Conservation (phyloP, 257 asterid species). For the Penstemon davidsonii region DNA sequence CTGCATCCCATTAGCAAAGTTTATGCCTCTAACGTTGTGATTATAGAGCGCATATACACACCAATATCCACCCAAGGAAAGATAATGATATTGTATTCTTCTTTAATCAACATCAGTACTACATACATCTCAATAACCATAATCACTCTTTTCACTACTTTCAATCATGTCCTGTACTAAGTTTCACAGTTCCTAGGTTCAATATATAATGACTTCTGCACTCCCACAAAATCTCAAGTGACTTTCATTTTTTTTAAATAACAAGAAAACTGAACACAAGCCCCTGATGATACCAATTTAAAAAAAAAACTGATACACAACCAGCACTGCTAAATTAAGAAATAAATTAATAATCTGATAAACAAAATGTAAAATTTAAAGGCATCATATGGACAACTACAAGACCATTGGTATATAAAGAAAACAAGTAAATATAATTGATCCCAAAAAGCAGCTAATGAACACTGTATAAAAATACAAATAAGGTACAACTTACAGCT, state of each 20-base stretch:
- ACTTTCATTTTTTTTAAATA: too few relatives aligned
- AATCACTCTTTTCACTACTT: background rate
- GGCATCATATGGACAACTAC: background rate
- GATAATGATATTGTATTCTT: background rate
- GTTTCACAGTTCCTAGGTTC: slow-evolving; percentile 10
- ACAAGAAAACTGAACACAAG: background rate
- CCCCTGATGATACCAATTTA: too few relatives aligned
- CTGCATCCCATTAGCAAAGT: background rate
- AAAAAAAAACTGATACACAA: background rate
- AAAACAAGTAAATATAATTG: slow-evolving; percentile 17
- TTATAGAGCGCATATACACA: background rate
- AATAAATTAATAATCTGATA: background rate
- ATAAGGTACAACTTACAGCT: slow-evolving; percentile 63
- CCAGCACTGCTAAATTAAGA: background rate
- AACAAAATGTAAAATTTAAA: background rate
- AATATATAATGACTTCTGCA: background rate
- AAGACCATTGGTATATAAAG: background rate
- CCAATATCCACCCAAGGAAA: background rate
- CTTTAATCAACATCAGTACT: background rate
- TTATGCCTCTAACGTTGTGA: background rate
- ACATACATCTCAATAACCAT: background rate
- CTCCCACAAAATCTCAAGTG: background rate
- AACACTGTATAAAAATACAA: background rate
- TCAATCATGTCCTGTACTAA: background rate
- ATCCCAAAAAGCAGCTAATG: slow-evolving; percentile 13